Evolutionary conservation across 1,284 basidiomycete species (phyloP).

Genomic region (Calocybe gambosa): DNA sequence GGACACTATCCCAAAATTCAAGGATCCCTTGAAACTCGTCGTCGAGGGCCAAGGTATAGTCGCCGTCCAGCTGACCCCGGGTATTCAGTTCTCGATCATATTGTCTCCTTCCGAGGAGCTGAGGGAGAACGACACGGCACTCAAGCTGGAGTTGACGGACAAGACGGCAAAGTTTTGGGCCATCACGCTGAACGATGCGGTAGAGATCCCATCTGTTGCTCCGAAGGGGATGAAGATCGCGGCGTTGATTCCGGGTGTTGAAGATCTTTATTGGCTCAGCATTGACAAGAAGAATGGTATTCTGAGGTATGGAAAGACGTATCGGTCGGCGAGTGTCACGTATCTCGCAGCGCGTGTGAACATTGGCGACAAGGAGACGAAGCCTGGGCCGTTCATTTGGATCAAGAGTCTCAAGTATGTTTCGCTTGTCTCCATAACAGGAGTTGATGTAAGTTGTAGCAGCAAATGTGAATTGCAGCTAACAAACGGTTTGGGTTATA

Average conservation of each 20-base stretch:
- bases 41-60: conserved; percentile 10
- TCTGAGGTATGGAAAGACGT: conserved; percentile 8
- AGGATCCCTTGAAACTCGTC: not conserved
- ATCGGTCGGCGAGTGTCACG: not conserved
- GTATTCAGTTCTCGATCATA: conserved; percentile 5
- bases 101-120: not conserved
- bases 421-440: not conserved
- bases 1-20: not conserved
- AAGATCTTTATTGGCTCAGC: conserved; percentile 10
- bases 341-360: conserved; percentile 1
- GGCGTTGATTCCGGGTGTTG: conserved; percentile 5
- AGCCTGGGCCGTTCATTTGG: conserved; percentile 4
- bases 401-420: conserved; percentile 2
- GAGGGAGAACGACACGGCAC: not conserved
- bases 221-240: conserved; percentile 7
- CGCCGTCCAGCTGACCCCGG: conserved; percentile 7
- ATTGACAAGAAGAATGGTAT: conserved; percentile 11
- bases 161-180: conserved; percentile 5
- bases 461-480: not conserved
- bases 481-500: not conserved
- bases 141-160: conserved; percentile 5
- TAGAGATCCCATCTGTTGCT: conserved; percentile 1
- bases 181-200: not conserved
- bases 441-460: not conserved
- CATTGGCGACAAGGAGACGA: conserved; percentile 3